Base-by-base conservation (phyloP, 495 filamentous ascomycete genomes). In the Hypoxylon lenormandii region DNA sequence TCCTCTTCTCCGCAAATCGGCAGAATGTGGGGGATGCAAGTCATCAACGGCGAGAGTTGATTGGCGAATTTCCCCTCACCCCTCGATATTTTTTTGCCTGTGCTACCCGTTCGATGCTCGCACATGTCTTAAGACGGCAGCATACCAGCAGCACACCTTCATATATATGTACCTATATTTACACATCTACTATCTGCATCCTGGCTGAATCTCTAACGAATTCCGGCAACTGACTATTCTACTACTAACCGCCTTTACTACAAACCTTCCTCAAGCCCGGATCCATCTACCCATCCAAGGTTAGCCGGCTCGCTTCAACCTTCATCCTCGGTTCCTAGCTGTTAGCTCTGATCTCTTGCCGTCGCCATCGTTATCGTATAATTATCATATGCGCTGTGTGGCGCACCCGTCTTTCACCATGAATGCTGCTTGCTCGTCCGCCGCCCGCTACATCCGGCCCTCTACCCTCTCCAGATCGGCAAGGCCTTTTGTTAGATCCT, bases 381-480 rank as follows among this genome's bases (percentile, higher is more conserved):
- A 48, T 66, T 59, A 48, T 71, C 50, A 49, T 60, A 33, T 45
- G 45, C 62, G 43, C 54, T 51, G 50, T 47, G 16, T 57, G 50
- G 40, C 12, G 47, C 42, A 43, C 51, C 55, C 43, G 37, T 42
- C 54, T 63, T 21, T 63, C 74, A 74, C 33, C 50, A 77, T 77
- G 75, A 69, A 50, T 50, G 38, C 67, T 23, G 21, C 48, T 7
- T 68, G 58, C 43, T 59, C 64, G 28, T 61, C 61, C 55, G 71
- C 73, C 22, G 73, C 62, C 47, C 74, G 74, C 21, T 70, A 45
- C 67, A 46, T 72, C 51, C 70, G 68, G 71, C 64, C 75, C 45
- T 77, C 69, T 42, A 51, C 58, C 21, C 51, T 73, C 42, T 63
- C 68, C 18, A 63, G 67, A 60, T 72, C 70, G 56, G 72, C 74